These are phyloP conservation scores for Bertia moriformis DNA, from an alignment of 2,329 filamentous ascomycete genomes.

Conservation along the genomic window DNA sequence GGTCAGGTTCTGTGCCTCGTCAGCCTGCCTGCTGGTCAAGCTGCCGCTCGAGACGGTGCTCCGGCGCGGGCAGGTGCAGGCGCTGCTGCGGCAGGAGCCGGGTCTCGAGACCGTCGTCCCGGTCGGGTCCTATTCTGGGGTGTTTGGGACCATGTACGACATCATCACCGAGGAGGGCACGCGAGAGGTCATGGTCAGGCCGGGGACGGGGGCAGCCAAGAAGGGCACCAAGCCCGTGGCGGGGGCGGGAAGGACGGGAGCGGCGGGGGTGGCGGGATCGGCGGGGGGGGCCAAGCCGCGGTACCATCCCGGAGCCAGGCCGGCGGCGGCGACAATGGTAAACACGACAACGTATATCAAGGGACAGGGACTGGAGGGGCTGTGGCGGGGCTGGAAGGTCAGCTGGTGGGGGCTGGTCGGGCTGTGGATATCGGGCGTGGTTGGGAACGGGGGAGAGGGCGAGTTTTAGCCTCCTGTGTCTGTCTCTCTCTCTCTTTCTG, in stretches of 20 bases:
- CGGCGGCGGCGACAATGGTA: no score
- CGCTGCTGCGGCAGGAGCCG: conserved; percentile 33
- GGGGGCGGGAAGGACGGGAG: conserved; percentile 13
- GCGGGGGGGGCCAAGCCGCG: conserved; percentile 17
- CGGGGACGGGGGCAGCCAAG: conserved; percentile 12
- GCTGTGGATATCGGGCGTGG: conserved; percentile 54
- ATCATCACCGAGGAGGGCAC: conserved; percentile 74
- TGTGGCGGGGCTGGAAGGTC: conserved; percentile 64
- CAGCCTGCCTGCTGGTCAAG: conserved; percentile 69
- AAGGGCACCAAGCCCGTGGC: conserved; percentile 12
- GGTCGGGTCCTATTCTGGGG: conserved; percentile 67
- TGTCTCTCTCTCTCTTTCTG: background rate
- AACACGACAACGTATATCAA: conserved; percentile 33
- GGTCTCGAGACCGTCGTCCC: conserved; percentile 62
- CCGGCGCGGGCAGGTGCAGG: conserved; percentile 70
- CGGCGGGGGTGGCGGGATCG: no score
- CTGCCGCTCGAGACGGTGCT: conserved; percentile 86
- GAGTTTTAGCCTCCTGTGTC: conserved; percentile 28
- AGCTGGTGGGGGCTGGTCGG: conserved; percentile 66
- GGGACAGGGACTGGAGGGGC: conserved; percentile 53
- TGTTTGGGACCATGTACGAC: conserved; percentile 79
- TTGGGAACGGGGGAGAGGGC: conserved; percentile 46
- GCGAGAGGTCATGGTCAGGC: conserved; percentile 24
- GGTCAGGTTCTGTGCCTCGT: conserved; percentile 67
- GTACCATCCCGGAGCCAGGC: conserved; percentile 14